A percentile compares a stretch with the other conserved stretches of the same genome.
These are phyloP conservation scores for Hypsizygus ulmarius DNA, from an alignment of 1,284 basidiomycete species.

Conservation along the genomic window DNA sequence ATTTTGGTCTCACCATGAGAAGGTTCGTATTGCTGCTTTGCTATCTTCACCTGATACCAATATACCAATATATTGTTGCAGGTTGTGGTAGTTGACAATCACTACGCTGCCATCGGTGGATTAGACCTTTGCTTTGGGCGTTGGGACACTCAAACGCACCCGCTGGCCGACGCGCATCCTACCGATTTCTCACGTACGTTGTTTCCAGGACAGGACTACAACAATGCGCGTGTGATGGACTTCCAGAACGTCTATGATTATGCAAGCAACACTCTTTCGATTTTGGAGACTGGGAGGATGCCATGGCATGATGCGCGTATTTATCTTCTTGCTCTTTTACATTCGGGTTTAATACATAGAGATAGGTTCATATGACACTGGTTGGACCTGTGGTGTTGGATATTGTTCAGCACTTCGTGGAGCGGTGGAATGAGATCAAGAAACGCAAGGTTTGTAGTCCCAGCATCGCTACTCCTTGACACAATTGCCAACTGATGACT, in stretches of 20 bases:
- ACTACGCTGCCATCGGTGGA: constrained; percentile 78
- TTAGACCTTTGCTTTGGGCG: constrained; percentile 93
- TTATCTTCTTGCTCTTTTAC: neutral
- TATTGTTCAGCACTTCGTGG: constrained; percentile 87
- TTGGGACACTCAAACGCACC: constrained; percentile 89
- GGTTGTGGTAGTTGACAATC: constrained; percentile 85
- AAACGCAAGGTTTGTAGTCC: constrained; percentile 53
- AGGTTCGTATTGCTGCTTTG: constrained; percentile 29
- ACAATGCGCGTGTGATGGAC: constrained; percentile 80
- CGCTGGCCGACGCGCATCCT: constrained; percentile 87
- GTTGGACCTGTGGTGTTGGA: constrained; percentile 84
- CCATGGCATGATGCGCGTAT: constrained; percentile 79
- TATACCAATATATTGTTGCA: constrained; percentile 12
- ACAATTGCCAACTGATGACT: neutral
- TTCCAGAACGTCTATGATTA: constrained; percentile 83
- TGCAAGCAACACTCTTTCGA: constrained; percentile 70
- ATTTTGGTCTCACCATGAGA: constrained; percentile 87
- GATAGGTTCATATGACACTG: constrained; percentile 84
- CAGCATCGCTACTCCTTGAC: neutral
- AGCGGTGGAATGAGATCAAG: constrained; percentile 86
- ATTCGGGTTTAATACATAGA: constrained; percentile 32
- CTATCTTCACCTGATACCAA: neutral
- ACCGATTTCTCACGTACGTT: constrained; percentile 78
- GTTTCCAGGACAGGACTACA: constrained; percentile 94
- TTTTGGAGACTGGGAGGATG: constrained; percentile 76